Evolutionary conservation across 2,329 filamentous ascomycete species (phyloP), one percentile per base, ranked within the genome.

Genomic region (Pochonia chlamydosporia): DNA sequence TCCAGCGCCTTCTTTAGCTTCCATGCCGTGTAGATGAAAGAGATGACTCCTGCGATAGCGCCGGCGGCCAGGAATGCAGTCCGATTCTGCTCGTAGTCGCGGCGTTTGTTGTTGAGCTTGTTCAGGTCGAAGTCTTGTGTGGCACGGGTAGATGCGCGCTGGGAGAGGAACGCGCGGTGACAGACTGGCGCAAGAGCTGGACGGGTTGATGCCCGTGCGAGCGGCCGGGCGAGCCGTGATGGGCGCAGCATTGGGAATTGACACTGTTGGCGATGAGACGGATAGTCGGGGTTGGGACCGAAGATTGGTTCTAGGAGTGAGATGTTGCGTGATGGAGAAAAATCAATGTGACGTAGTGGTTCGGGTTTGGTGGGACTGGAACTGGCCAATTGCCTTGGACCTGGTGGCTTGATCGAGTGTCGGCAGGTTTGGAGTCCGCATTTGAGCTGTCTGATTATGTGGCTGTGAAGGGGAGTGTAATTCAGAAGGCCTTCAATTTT

Each of bases 1-100:
- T 57, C 56, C 31, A 72, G 57, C 16, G 67, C 67, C 49, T 68
- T 52, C 56, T 72, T 74, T 36, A 81, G 68, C 59, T 77, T 77
- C 61, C 65, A 77, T 9, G 68, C 71, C 3, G 75, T 76, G 61
- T 76, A 79, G 50, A 70, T 56, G 56, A 74, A 72, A 21, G 74
- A 73, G 26, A 78, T 59, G 48, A 75, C 56, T 25, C 78, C 74
- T 5, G 75, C 71, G 10, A 76, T 52, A 18, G 71, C 68, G 18
- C 78, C 78, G 14, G 70, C 71, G 16, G 72, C 60, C 9, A 81
- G 69, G 53, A 81, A 80, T 11, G 71, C 69, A 4, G 67, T 74
- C 33, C 75, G 70, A 48, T 74, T 72, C 25, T 66, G 64, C 52
- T 79, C 66, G 59, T 80, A 79, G 43, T 77, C 68, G 44, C 69